phyloP scores from a whole-genome alignment of 148 eudicot species.

The Fallopia convolvulus region DNA sequence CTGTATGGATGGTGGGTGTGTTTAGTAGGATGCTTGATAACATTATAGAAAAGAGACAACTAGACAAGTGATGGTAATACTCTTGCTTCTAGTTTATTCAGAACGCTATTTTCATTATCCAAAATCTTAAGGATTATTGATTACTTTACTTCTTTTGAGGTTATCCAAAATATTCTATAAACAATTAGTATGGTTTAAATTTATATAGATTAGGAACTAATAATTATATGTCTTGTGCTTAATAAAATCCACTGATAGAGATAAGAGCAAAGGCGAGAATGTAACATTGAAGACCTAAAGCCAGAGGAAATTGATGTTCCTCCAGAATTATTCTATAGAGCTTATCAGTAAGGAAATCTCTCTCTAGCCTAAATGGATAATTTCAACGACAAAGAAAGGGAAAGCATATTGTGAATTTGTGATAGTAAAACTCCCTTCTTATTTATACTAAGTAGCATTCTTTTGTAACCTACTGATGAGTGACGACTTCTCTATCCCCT shows the following conservation, averaged over 20 bases:
- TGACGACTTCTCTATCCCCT: background rate
- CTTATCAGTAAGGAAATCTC: background rate
- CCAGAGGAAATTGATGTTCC: background rate
- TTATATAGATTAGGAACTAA: no score
- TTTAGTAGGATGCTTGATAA: conserved; percentile 1
- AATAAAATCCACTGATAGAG: no score
- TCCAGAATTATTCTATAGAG: background rate
- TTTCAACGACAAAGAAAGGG: no score
- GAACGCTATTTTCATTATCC: background rate
- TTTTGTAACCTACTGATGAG: background rate
- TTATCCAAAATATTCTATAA: background rate
- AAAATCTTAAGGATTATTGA: background rate
- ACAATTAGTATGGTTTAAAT: background rate
- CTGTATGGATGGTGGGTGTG: background rate
- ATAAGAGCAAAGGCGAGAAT: background rate
- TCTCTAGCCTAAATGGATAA: background rate
- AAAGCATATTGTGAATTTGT: no score
- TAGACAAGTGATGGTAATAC: background rate
- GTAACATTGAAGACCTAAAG: background rate
- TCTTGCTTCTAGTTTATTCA: background rate
- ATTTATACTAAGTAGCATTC: no score
- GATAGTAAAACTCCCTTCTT: no score
- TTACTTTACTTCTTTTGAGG: background rate
- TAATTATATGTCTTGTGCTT: no score
- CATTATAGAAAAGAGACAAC: background rate